These are phyloP conservation scores for Achaetomium macrosporum DNA, from an alignment of 2,329 filamentous ascomycete genomes.

Conservation along the genomic window DNA sequence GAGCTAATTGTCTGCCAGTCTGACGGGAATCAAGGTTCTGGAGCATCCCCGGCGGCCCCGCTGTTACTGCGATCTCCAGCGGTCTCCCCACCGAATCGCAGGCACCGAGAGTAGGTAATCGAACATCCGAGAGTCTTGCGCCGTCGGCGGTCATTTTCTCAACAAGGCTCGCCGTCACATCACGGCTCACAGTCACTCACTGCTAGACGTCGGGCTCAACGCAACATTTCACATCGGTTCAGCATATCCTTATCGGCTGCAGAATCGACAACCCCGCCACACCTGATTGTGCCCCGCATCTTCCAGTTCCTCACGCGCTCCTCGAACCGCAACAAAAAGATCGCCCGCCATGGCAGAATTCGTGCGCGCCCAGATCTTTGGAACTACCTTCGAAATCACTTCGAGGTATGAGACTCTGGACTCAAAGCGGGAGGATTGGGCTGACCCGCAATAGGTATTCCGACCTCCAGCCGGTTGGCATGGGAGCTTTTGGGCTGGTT, in stretches of 20 bases:
- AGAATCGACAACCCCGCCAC: neutral
- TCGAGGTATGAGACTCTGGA: conserved; percentile 64
- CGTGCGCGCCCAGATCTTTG: conserved; percentile 97
- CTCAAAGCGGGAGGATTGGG: neutral
- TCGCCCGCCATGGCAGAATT: conserved; percentile 87
- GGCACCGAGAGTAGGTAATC: too few species aligned
- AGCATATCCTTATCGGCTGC: neutral
- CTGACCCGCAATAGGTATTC: conserved; percentile 63
- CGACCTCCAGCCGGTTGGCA: conserved; percentile 95
- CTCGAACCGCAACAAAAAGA: conserved; percentile 14
- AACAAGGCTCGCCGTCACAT: too few species aligned
- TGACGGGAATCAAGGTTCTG: too few species aligned
- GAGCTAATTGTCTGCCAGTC: too few species aligned
- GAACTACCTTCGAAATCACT: conserved; percentile 99
- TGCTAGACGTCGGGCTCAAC: too few species aligned
- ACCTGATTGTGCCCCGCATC: conserved; percentile 6
- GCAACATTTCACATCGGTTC: too few species aligned
- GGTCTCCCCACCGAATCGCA: too few species aligned
- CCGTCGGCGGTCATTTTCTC: too few species aligned
- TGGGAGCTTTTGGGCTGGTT: conserved; percentile 97
- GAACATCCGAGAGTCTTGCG: too few species aligned
- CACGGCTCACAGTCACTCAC: too few species aligned
- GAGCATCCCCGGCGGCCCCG: too few species aligned
- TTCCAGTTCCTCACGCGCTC: conserved; percentile 6
- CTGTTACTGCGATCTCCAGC: too few species aligned